Base-by-base conservation (phyloP, 192 early-diverging fungal genomes). In the Geranomyces michiganensis region DNA sequence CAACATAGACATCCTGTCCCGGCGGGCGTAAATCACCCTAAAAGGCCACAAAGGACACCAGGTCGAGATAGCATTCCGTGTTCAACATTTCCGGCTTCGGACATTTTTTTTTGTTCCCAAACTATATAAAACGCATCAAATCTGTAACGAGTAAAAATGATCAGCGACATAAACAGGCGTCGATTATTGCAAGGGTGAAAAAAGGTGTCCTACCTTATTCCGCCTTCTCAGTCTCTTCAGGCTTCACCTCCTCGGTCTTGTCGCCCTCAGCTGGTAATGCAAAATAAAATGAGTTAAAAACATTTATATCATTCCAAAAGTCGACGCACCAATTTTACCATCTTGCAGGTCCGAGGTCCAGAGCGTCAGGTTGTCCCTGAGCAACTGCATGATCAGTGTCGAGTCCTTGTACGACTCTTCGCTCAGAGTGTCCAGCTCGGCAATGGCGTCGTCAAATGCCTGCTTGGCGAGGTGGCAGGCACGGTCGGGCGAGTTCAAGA, bases 361-460 rank as follows among this genome's bases (percentile, higher is more conserved):
- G 67, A 99, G 90, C 58, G 97, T 97, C 78, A 99, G 88, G 88
- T 99, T 99, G 84, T 99, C 97, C 71, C 97, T 89, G 76, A 99
- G 86, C 63, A 99, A 88, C 86, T 99, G 97, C 97, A 99, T 99
- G 83, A 99, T 99, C 72, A 99, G 87, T 60, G 97, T 98, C 56
- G 93, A 95, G 81, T 98, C 96, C 89, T 97, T 99, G 92, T 99
- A 99, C 65, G 93, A 94, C 84, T 97, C 97, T 84, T 99, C 97
- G 80, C 90, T 93, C 63, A 99, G 90, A 70, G 93, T 96, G 88
- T 99, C 97, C 65, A 99, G 87, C 84, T 97, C 97, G 46, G 97
- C 95, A 81, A 99, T 99, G 59, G 97, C 97, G 74, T 96, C 97
- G 82, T 99, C 97, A 75, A 99, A 99, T 27, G 97, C 94, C 77